Percentiles rank a stretch among this genome's conserved stretches.
Evolutionary conservation across 257 asterid genomes (phyloP).

Genomic region (Craterostigma plantagineum): DNA sequence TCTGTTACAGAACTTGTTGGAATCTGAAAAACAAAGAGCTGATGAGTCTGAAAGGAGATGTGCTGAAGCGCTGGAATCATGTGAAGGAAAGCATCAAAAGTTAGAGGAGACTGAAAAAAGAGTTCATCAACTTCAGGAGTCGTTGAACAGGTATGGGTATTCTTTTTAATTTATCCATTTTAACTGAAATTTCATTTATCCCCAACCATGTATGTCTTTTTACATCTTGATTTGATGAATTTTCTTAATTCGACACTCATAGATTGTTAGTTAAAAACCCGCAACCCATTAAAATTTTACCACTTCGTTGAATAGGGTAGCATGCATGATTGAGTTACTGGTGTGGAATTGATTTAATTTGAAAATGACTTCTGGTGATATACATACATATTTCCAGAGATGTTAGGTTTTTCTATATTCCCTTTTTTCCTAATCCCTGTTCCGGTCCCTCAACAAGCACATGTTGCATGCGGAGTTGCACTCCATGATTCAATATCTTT

Average conservation of each 20-base stretch:
- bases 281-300: too few relatives aligned
- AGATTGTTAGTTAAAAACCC: too few relatives aligned
- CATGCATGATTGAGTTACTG: too few relatives aligned
- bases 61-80: conserved; percentile 45
- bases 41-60: conserved; percentile 57
- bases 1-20: conserved; percentile 33
- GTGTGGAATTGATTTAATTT: too few relatives aligned
- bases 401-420: background rate
- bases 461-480: too few relatives aligned
- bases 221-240: too few relatives aligned
- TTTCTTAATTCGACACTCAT: too few relatives aligned
- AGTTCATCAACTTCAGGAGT: conserved; percentile 76
- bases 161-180: background rate
- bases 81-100: conserved; percentile 61
- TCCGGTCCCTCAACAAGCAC: too few relatives aligned
- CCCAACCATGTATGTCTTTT: background rate
- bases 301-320: too few relatives aligned
- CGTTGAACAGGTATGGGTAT: conserved; percentile 55
- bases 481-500: too few relatives aligned
- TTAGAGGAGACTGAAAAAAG: conserved; percentile 76
- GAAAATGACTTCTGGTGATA: background rate
- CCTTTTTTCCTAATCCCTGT: background rate
- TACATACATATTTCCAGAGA: background rate
- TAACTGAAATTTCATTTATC: background rate
- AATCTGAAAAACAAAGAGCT: conserved; percentile 63